Evolutionary conservation across 2,329 filamentous ascomycete species (phyloP), one percentile per base, ranked within the genome.

Genomic region (Aspergillus sp.): DNA sequence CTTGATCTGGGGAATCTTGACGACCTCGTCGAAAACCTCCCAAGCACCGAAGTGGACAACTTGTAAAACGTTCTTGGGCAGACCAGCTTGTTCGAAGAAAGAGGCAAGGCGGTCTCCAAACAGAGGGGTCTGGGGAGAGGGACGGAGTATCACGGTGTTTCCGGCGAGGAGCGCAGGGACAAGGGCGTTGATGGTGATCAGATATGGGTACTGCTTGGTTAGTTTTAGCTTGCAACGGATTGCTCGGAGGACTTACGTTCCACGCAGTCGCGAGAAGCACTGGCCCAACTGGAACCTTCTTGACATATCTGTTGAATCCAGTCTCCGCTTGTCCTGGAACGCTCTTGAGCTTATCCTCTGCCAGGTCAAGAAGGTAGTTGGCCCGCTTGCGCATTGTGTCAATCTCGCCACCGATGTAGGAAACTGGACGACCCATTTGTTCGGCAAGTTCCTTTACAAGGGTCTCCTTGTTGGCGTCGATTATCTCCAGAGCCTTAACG

Each of bases 401-500:
- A 64, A 97, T 83, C 77, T 96, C 93, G 66, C 87, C 90, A 46
- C 83, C 86, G 2, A 89, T 89, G 73, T 92, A 96, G 49, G 89
- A 85, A 68, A 96, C 96, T 22, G 93, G 92, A 22, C 93, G 84
- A 39, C 93, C 92, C 91, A 96, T 96, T 78, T 96, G 92, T 67
- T 89, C 85, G 0, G 91, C 96, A 60, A 96, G 79, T 72, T 96
- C 91, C 66, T 85, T 82, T 5, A 88, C 91, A 40, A 96, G 81
- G 57, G 87, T 89, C 83, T 93, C 88, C 73, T 90, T 84, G 68
- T 86, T 86, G 19, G 85, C 82, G 9, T 79, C 76, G 33, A 96
- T 80, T 7, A 90, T 77, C 62, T 88, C 83, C 37, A 96, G 77
- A 1, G 91, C 92, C 68, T 89, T 90, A 71, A 85, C 86, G 66